Conservation (phyloP, 2,329 filamentous ascomycete species). For the Fusarium palustre region DNA sequence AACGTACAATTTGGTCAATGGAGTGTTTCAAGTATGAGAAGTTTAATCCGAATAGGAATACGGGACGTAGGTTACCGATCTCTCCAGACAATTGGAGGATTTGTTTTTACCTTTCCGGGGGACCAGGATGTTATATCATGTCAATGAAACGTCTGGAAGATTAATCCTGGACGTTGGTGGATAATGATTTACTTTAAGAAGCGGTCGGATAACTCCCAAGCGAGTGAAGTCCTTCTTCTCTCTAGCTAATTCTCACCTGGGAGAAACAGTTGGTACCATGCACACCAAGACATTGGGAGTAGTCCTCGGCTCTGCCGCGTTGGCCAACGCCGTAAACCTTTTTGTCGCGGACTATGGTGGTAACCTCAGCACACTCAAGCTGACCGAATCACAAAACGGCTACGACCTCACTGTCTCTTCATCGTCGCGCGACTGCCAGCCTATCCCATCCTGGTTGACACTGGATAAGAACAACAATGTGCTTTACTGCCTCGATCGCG, state of each 20-base stretch:
- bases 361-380: conserved; percentile 35
- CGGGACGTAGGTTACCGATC: conserved; percentile 5
- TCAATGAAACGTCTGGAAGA: neutral
- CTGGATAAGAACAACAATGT: conserved; percentile 31
- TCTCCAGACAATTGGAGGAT: conserved; percentile 7
- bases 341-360: conserved; percentile 42
- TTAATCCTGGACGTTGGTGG: neutral
- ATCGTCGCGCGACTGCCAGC: conserved; percentile 25
- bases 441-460: conserved; percentile 36
- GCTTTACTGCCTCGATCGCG: conserved; percentile 43
- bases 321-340: conserved; percentile 33
- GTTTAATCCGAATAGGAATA: conserved; percentile 10
- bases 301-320: conserved; percentile 16
- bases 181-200: neutral
- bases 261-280: neutral
- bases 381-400: conserved; percentile 8
- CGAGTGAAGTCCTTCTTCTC: too few relatives aligned
- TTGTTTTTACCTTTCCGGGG: conserved; percentile 2
- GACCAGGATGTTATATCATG: neutral
- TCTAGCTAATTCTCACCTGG: too few relatives aligned
- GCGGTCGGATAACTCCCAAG: neutral
- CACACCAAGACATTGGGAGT: conserved; percentile 2
- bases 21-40: conserved; percentile 12
- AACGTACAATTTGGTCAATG: neutral
- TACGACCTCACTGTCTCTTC: conserved; percentile 25